phyloP scores from a whole-genome alignment of 1,139 yeast genomes.

The Candida sp. region DNA sequence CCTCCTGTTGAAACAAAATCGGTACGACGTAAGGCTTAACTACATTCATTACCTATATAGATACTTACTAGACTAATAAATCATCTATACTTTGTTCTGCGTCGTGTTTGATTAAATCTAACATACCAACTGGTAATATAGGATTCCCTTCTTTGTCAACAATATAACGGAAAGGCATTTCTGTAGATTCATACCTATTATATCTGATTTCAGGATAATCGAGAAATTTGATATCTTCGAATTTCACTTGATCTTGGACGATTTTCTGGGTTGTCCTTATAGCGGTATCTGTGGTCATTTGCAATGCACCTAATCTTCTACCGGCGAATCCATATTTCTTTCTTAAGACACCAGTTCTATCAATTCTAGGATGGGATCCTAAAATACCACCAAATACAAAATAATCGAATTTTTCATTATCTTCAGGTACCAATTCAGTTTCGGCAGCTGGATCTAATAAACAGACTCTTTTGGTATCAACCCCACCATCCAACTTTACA shows the following conservation, averaged over 20 bases:
- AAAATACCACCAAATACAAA: conserved; percentile 95
- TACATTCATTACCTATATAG: background rate
- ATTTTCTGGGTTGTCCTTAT: conserved; percentile 85
- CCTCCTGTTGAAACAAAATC: conserved; percentile 19
- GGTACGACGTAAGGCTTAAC: conserved; percentile 13
- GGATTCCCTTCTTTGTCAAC: conserved; percentile 63
- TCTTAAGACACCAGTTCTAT: conserved; percentile 87
- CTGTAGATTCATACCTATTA: conserved; percentile 86
- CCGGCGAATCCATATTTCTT: conserved; percentile 78
- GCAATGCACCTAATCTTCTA: conserved; percentile 79
- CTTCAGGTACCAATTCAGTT: conserved; percentile 69
- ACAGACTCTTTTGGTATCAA: conserved; percentile 60
- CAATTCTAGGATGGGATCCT: conserved; percentile 96
- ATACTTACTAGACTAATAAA: conserved; percentile 29
- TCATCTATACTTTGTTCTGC: conserved; percentile 76
- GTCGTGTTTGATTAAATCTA: conserved; percentile 78
- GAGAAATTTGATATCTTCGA: conserved; percentile 75
- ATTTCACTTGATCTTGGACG: conserved; percentile 49
- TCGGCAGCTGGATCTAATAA: conserved; percentile 86
- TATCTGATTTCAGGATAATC: conserved; percentile 94
- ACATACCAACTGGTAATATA: conserved; percentile 89
- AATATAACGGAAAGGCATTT: conserved; percentile 96
- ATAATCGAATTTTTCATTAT: conserved; percentile 65
- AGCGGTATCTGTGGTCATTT: conserved; percentile 98
- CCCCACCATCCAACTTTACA: conserved; percentile 40